Evolutionary conservation across 768 basidiomycete genomes (phyloP), one percentile per base, ranked within the genome.

Genomic region (Xerocomus brunneocitrinus): DNA sequence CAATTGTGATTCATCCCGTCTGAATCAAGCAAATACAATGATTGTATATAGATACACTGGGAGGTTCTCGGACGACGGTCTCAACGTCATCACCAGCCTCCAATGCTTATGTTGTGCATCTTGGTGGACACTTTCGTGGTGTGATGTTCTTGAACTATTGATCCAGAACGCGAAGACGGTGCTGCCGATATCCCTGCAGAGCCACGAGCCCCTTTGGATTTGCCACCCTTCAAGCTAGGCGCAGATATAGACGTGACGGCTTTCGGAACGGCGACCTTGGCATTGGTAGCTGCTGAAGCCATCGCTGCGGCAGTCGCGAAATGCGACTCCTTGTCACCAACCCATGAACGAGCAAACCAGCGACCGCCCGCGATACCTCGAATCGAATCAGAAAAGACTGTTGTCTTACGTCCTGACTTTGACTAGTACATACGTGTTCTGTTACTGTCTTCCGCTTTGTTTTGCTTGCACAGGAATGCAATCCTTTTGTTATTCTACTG

Each of bases 281-380:
- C 66, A 8, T 63, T 67, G 25, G 64, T 54, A 4, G 63, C 27
- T 13, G 69, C 60, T 8, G 67, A 54, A 8, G 62, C 49, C 14
- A 67, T 55, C 22, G 71, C 69, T 22, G 68, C 49, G 27, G 71
- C 67, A 25, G 69, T 60, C 7, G 83, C 79, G 53, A 78, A 83
- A 47, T 85, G 79, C 9, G 87, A 89, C 47, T 89, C 87, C 67
- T 87, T 89, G 56, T 84, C 84, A 24, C 89, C 89, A n/a, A 89
- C 86, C 88, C 88, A 91, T n/a, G 85, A 71, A 31, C 78, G 79
- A 6, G 82, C 72, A 59, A 90, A 85, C 89, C 89, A 91, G 36
- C 89, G 81, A 1, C 89, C 89, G 12, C 89, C 89, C 19, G 84
- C 89, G 48, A 91, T 89, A 7, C 89, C 89, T 35, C 87, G 77